These are phyloP conservation scores for Pythium aquatile DNA, from an alignment of 352 stramenopile species.

Conservation along the genomic window DNA sequence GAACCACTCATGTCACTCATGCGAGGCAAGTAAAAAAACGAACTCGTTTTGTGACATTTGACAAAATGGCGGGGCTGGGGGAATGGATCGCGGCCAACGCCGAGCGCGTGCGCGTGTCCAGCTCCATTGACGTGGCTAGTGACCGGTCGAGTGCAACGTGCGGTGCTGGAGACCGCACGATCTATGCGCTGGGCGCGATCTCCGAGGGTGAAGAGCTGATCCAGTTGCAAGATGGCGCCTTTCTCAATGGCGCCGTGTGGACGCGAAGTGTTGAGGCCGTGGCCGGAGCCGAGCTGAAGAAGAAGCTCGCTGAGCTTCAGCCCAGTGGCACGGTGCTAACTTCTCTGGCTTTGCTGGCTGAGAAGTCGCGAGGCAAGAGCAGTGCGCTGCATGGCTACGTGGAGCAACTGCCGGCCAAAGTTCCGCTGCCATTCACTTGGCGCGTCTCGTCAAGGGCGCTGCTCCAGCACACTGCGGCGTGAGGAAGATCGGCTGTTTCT, in stretches of 20 bases:
- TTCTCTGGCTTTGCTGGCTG: slow-evolving; percentile 46
- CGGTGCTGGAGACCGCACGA: slow-evolving; percentile 44
- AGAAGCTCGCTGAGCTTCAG: slow-evolving; percentile 32
- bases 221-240: slow-evolving; percentile 34
- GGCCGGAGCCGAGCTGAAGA: slow-evolving; percentile 22
- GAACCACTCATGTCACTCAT: neutral
- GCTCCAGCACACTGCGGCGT: slow-evolving; percentile 56
- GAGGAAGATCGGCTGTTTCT: slow-evolving; percentile 3
- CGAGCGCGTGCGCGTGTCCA: slow-evolving; percentile 34
- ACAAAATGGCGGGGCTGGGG: slow-evolving; percentile 21
- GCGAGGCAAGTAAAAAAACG: neutral
- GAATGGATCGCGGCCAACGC: slow-evolving; percentile 40
- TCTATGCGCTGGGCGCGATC: slow-evolving; percentile 41
- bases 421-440: slow-evolving; percentile 59
- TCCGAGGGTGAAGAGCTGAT: slow-evolving; percentile 37
- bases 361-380: slow-evolving; percentile 31
- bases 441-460: slow-evolving; percentile 23
- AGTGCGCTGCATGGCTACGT: slow-evolving; percentile 63
- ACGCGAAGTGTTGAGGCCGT: slow-evolving; percentile 22
- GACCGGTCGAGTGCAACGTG: slow-evolving; percentile 19
- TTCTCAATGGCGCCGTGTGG: slow-evolving; percentile 53
- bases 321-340: slow-evolving; percentile 47
- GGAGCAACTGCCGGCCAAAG: slow-evolving; percentile 43
- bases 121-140: slow-evolving; percentile 44
- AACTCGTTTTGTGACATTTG: neutral